These are phyloP conservation scores for Talinum fruticosum DNA, from an alignment of 148 eudicot species.

Conservation along the genomic window DNA sequence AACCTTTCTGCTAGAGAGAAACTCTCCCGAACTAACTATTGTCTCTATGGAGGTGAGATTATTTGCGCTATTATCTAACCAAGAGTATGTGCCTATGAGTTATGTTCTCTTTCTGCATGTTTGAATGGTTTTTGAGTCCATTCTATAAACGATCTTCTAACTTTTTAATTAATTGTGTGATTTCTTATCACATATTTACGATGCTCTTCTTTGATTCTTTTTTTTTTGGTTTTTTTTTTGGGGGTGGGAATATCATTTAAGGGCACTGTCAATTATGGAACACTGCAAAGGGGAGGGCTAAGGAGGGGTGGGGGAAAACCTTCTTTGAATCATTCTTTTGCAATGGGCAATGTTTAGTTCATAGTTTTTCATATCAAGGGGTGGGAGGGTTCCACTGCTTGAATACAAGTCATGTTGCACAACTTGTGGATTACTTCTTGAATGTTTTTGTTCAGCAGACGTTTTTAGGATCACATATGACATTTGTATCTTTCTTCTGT, in stretches of 20 bases:
- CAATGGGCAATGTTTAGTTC: neutral
- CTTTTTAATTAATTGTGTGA: no score
- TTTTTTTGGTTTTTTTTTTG: no score
- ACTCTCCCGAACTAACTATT: neutral
- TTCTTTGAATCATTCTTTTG: neutral
- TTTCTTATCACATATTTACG: no score
- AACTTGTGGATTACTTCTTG: no score
- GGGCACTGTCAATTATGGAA: neutral
- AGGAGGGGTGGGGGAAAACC: neutral
- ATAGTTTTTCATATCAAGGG: neutral
- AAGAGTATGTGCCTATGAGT: neutral
- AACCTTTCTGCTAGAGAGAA: neutral
- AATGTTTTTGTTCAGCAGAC: no score
- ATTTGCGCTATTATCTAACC: neutral
- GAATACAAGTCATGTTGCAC: no score
- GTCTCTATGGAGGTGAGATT: neutral
- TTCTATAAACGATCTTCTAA: no score
- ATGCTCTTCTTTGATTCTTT: no score
- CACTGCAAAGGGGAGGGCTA: neutral
- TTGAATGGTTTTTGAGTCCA: no score
- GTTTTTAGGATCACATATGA: no score
- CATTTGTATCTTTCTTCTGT: no score
- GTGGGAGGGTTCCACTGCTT: neutral
- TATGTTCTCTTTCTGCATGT: neutral
- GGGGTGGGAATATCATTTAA: no score